Percentiles rank a stretch among this genome's conserved stretches.
phyloP scores from a whole-genome alignment of 768 basidiomycete genomes.

The Suillus weaverae region DNA sequence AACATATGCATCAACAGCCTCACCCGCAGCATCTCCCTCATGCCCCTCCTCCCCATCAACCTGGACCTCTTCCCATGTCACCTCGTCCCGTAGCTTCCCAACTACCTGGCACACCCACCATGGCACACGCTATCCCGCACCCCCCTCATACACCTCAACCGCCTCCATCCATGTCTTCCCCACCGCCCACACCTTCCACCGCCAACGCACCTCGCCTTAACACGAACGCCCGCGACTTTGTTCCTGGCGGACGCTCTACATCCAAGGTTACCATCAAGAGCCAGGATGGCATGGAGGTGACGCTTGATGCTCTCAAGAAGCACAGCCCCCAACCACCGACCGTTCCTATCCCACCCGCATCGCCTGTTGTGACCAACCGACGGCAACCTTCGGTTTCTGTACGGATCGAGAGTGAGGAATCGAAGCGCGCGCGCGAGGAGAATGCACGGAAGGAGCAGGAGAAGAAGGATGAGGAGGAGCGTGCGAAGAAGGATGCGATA shows the following conservation, averaged over 20 bases:
- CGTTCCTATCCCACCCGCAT: conserved; percentile 40
- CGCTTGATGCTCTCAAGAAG: conserved; percentile 55
- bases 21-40: conserved; percentile 51
- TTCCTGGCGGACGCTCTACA: conserved; percentile 48
- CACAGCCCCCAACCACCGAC: conserved; percentile 42
- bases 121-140: conserved; percentile 55
- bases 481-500: conserved; percentile 36
- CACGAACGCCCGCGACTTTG: conserved; percentile 64
- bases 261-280: conserved; percentile 59
- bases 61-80: conserved; percentile 61
- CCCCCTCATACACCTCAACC: conserved; percentile 47
- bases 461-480: conserved; percentile 40
- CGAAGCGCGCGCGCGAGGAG: conserved; percentile 49
- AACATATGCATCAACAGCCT: conserved; percentile 35
- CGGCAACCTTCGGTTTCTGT: conserved; percentile 44
- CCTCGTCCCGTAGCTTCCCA: conserved; percentile 58
- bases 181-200: conserved; percentile 68
- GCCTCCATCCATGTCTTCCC: conserved; percentile 49
- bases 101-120: conserved; percentile 69
- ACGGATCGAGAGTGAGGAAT: conserved; percentile 65
- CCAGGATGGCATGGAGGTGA: conserved; percentile 63
- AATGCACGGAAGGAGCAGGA: conserved; percentile 43
- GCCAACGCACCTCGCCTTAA: conserved; percentile 51
- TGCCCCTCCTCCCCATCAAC: conserved; percentile 35
- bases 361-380: conserved; percentile 26